Evolutionary conservation across 73 alveolate species (phyloP), one percentile per base, ranked within the genome.

Genomic region (Paramecium caudatum): DNA sequence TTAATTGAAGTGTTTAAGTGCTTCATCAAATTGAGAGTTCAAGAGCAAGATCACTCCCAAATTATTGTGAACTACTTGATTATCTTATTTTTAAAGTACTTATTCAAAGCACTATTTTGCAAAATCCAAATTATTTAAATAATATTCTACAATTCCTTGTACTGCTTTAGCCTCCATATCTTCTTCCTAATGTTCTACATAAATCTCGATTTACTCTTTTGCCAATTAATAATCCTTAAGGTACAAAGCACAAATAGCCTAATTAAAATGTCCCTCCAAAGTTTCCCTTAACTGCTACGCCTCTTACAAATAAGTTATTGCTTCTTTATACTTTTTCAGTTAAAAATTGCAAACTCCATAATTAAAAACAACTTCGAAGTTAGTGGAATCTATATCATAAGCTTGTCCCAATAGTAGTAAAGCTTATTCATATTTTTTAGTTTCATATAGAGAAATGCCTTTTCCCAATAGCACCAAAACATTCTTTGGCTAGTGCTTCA

Each of bases 401-500:
- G 88, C 88, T 21, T 74, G 10, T 17, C 69, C 32, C 27, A 74
- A 74, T 10, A 74, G 55, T 13, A 74, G 5, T 9, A 27, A 23
- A 8, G 88, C 88, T 17, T 74, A 25, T 25, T 74, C 88, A 45
- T 74, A 74, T 15, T 74, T 74, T 47, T 74, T 74, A 7, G 88
- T 27, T 13, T 74, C 88, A 74, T 74, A 74, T 41, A 74, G 10
- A 9, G 88, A 74, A 6, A 74, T 74, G 3, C 88, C 88, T 45
- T 74, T 74, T n/a, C 88, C 88, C 19, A 74, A 43, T 37, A 74
- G 32, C 1, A 74, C 88, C 13, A 47, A 10, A 16, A 82, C 91
- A 27, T 82, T 82, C 36, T 47, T 82, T 0, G 91, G 91, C 8
- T 82, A 13, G 48, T 43, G 82, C 10, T 82, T 82, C 82, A 82